Evolutionary conservation across 768 basidiomycete genomes (phyloP), one percentile per base, ranked within the genome.

Genomic region (Cytidiella melzeri): DNA sequence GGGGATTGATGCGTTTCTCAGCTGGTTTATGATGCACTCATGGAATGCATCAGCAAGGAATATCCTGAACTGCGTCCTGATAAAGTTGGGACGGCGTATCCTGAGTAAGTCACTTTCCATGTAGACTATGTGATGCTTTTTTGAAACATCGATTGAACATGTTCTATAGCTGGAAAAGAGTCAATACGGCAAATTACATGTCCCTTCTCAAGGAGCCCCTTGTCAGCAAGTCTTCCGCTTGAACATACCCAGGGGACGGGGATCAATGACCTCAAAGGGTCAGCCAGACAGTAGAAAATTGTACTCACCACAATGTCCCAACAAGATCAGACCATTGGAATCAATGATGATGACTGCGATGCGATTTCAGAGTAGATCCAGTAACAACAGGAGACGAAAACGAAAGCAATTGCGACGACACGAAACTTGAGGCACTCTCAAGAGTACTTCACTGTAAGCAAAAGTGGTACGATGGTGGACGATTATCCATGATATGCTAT

Each of bases 31-130:
- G 73, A 84, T 18, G 71, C 67, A 18, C 58, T 94, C 45, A 69
- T 83, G 41, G 65, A 74, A 43, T 73, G 77, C 2, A 84, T 94
- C 55, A 57, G 58, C 24, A 65, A 69, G 45, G 66, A 72, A 23
- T 81, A 81, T 62, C 84, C 90, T 0, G 84, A 89, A 41, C 71
- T 92, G 7, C 73, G 87, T 63, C 75, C 77, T 54, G 81, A 83
- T 25, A 80, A 73, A 38, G 58, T 92, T 54, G 69, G 69, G 54
- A 67, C 64, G 43, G 73, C 78, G 4, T 87, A 41, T 19, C 47
- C 47, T 4, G n/a, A 10, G 47, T 42, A 21, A 1, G 44, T 21
- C 12, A 10, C n/a, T 34, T n/a, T n/a, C 26, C 20, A n/a, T 7
- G 6, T 10, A 7, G 9, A 7, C 30, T 15, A 34, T 34, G 15